Evolutionary conservation across 2,329 filamentous ascomycete species (phyloP).

Genomic region (Nannizziopsis barbatae): DNA sequence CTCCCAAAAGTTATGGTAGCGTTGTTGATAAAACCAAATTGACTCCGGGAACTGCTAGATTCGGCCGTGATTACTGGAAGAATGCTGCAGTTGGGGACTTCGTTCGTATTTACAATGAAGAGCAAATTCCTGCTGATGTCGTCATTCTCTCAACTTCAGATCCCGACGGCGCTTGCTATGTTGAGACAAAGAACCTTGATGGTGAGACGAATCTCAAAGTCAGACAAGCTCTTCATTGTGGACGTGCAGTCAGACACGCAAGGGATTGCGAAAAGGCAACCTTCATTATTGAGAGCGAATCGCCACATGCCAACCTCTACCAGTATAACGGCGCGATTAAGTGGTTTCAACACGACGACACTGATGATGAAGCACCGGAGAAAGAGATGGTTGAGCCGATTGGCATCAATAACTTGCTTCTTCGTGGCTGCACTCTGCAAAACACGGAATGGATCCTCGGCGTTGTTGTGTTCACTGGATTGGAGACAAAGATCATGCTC

Average conservation of each 20-base stretch:
- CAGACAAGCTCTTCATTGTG: constrained; percentile 77
- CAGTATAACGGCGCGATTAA: constrained; percentile 82
- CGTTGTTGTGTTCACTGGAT: constrained; percentile 84
- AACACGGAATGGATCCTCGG: constrained; percentile 96
- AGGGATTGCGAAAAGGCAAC: constrained; percentile 82
- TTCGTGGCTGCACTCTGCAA: constrained; percentile 83
- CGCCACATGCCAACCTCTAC: constrained; percentile 87
- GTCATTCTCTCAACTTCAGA: constrained; percentile 90
- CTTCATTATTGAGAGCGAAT: constrained; percentile 81
- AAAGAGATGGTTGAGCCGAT: constrained; percentile 85
- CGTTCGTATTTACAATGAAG: constrained; percentile 89
- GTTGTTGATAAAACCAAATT: constrained; percentile 62
- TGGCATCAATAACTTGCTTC: constrained; percentile 84
- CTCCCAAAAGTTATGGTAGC: constrained; percentile 47
- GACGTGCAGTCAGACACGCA: constrained; percentile 71
- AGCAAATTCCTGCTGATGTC: constrained; percentile 87
- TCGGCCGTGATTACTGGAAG: constrained; percentile 93
- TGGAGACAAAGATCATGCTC: constrained; percentile 98
- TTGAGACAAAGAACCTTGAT: constrained; percentile 96
- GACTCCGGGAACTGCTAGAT: constrained; percentile 60
- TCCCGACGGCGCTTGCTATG: constrained; percentile 85
- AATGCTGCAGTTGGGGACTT: constrained; percentile 91
- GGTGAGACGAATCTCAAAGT: constrained; percentile 97
- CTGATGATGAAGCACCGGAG: constrained; percentile 49
- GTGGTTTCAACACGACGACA: constrained; percentile 65